These are phyloP conservation scores for Suillus placidus DNA, from an alignment of 768 basidiomycete species.

Conservation along the genomic window DNA sequence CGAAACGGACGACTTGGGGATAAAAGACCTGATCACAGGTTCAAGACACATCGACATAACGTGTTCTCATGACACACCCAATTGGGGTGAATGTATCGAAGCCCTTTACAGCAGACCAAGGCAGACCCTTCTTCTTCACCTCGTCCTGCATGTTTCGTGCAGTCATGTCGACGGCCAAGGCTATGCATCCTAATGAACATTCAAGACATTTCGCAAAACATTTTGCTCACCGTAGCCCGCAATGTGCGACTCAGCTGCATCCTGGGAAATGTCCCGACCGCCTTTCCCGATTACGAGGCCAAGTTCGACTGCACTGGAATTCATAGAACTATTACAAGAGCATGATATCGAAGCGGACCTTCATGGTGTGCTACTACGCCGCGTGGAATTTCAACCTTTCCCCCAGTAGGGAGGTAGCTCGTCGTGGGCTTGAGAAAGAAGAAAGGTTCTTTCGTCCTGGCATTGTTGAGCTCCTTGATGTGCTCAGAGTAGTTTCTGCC, in stretches of 20 bases:
- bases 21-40: slow-evolving; percentile 59
- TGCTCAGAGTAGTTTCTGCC: slow-evolving; percentile 94
- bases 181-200: slow-evolving; percentile 40
- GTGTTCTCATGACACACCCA: slow-evolving; percentile 50
- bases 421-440: slow-evolving; percentile 98
- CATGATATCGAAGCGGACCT: slow-evolving; percentile 48
- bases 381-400: slow-evolving; percentile 80
- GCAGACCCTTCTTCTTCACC: slow-evolving; percentile 91
- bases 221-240: slow-evolving; percentile 82
- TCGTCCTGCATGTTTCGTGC: slow-evolving; percentile 93
- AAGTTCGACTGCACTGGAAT: slow-evolving; percentile 72
- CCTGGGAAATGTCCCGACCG: slow-evolving; percentile 79
- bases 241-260: slow-evolving; percentile 73
- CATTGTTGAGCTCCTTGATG: slow-evolving; percentile 88
- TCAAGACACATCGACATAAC: slow-evolving; percentile 8
- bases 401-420: slow-evolving; percentile 79
- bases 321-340: background rate
- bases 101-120: slow-evolving; percentile 96
- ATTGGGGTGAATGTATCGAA: slow-evolving; percentile 97
- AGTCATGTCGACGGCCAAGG: slow-evolving; percentile 95
- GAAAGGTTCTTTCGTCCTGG: slow-evolving; percentile 89
- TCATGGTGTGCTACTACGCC: slow-evolving; percentile 91
- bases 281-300: slow-evolving; percentile 93
- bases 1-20: slow-evolving; percentile 67
- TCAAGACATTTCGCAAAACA: too few species aligned